Evolutionary conservation across 2,329 filamentous ascomycete genomes (phyloP).

Genomic region (Thermothelomyces thermophilus): DNA sequence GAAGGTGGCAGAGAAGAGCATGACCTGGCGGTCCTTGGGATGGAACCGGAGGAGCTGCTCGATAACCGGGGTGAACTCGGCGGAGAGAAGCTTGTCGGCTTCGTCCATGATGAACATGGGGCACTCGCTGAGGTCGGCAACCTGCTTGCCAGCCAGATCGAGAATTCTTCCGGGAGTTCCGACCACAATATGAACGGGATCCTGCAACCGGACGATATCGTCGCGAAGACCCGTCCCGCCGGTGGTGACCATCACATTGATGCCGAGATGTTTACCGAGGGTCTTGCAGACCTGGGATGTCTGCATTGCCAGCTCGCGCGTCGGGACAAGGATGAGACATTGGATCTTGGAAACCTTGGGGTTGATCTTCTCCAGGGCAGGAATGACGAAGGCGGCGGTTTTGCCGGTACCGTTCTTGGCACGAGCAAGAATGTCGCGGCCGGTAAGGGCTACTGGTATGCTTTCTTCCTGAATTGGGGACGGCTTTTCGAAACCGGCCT

Average conservation of each 20-base stretch:
- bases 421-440: conserved; percentile 88
- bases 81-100: conserved; percentile 92
- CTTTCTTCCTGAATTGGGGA: conserved; percentile 99
- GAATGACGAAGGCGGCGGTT: conserved; percentile 96
- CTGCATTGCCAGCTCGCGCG: conserved; percentile 92
- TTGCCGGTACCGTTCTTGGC: conserved; percentile 99
- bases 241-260: conserved; percentile 99
- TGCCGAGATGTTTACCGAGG: conserved; percentile 88
- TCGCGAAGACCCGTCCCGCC: conserved; percentile 92
- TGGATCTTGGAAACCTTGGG: conserved; percentile 95
- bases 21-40: conserved; percentile 95
- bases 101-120: conserved; percentile 99
- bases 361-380: conserved; percentile 90
- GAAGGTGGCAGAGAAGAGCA: conserved; percentile 98
- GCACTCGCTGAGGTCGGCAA: conserved; percentile 92
- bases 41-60: conserved; percentile 94
- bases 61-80: conserved; percentile 95
- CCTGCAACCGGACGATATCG: conserved; percentile 90
- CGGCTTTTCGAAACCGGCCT: conserved; percentile 97
- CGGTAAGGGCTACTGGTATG: conserved; percentile 91
- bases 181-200: conserved; percentile 94
- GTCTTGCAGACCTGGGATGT: conserved; percentile 99
- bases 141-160: conserved; percentile 91
- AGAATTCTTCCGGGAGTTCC: conserved; percentile 95
- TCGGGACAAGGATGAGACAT: conserved; percentile 92